Evolutionary conservation across 441 rosid genomes (phyloP).

Genomic region (Dalechampia spathulata): DNA sequence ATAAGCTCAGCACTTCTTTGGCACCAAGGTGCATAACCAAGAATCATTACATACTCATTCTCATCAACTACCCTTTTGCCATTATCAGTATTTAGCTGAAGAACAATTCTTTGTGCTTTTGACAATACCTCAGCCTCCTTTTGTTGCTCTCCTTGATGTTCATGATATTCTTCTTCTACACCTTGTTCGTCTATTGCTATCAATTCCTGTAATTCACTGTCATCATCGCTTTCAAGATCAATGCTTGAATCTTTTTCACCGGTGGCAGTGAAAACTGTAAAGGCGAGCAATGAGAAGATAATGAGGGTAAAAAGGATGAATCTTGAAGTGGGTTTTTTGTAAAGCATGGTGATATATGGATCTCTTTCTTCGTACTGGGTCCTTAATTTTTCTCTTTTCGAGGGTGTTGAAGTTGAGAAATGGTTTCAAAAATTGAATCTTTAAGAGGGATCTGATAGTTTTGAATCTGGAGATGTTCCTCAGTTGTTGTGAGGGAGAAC

Average conservation of each 20-base stretch:
- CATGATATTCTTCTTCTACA: conserved; percentile 18
- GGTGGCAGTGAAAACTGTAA: conserved; percentile 17
- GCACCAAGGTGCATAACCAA: conserved; percentile 94
- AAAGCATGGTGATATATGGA: conserved; percentile 30
- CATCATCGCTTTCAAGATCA: conserved; percentile 21
- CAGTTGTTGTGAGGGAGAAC: no score
- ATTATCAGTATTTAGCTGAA: conserved; percentile 63
- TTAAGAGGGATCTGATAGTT: no score
- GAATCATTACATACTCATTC: conserved; percentile 55
- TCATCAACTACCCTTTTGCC: conserved; percentile 37
- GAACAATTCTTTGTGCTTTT: conserved; percentile 73
- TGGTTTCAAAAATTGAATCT: no score
- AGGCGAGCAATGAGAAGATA: conserved; percentile 32
- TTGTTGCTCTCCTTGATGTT: no score
- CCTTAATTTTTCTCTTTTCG: no score
- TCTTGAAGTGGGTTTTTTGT: conserved; percentile 39
- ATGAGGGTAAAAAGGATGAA: conserved; percentile 31
- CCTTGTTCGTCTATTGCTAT: conserved; percentile 58
- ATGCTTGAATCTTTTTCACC: conserved; percentile 18
- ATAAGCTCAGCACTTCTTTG: conserved; percentile 85
- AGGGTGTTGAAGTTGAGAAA: no score
- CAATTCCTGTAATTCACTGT: conserved; percentile 46
- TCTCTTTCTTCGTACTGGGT: no score
- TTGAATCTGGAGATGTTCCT: conserved; percentile 19
- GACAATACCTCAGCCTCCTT: conserved; percentile 68